phyloP scores from a whole-genome alignment of 1,139 yeast genomes.

The Arxiozyma heterogenica region DNA sequence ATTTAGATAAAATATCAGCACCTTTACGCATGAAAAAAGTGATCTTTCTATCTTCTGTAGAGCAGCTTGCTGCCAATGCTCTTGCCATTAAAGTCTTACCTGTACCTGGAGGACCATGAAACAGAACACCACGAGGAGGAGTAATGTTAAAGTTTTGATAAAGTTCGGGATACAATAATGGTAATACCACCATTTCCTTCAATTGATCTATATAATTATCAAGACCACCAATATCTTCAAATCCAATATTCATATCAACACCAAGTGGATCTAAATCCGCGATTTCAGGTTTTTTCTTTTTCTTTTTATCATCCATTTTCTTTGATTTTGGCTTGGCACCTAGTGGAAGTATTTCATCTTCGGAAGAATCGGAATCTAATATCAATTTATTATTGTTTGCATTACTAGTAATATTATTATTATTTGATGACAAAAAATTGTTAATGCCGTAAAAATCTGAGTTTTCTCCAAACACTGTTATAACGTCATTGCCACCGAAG shows the following conservation, averaged over 20 bases:
- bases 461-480: conserved; percentile 63
- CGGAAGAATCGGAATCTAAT: conserved; percentile 62
- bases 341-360: conserved; percentile 41
- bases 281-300: conserved; percentile 51
- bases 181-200: conserved; percentile 95
- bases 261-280: conserved; percentile 96
- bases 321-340: conserved; percentile 27
- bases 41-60: conserved; percentile 71
- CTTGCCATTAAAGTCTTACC: conserved; percentile 98
- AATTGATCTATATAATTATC: conserved; percentile 84
- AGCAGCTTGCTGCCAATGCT: conserved; percentile 92
- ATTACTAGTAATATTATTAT: conserved; percentile 8
- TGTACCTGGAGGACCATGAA: conserved; percentile 99
- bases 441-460: conserved; percentile 34
- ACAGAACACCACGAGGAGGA: conserved; percentile 95
- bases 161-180: conserved; percentile 85
- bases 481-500: conserved; percentile 86
- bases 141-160: conserved; percentile 85
- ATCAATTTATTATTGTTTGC: conserved; percentile 22
- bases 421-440: conserved; percentile 34
- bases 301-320: conserved; percentile 16
- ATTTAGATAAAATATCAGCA: conserved; percentile 91
- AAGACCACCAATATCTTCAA: conserved; percentile 84
- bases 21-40: conserved; percentile 98
- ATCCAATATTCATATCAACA: conserved; percentile 85